These are phyloP conservation scores for Xylaria sp. DNA, from an alignment of 2,329 filamentous ascomycete genomes.

Conservation along the genomic window DNA sequence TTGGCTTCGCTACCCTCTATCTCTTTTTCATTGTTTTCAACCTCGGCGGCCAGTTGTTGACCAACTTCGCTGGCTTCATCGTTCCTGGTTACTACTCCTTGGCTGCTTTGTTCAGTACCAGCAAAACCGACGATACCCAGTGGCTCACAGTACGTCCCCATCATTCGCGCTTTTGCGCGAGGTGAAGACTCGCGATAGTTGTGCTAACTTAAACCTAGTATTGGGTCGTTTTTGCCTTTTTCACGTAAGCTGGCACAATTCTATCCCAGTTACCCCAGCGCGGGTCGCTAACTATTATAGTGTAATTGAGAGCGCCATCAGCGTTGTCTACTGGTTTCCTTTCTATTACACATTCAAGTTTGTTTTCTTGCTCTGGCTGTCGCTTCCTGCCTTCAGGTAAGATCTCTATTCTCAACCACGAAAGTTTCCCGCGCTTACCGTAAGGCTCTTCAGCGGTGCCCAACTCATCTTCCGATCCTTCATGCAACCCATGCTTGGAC, in stretches of 20 bases:
- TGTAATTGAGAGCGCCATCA: conserved; percentile 83
- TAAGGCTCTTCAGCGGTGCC: conserved; percentile 77
- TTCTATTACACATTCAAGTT: conserved; percentile 99
- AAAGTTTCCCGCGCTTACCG: conserved; percentile 40
- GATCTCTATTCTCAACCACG: conserved; percentile 48
- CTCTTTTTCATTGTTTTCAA: conserved; percentile 95
- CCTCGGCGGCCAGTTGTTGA: conserved; percentile 87
- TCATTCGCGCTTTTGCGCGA: conserved; percentile 26
- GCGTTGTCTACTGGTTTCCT: conserved; percentile 92
- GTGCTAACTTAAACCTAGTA: conserved; percentile 66
- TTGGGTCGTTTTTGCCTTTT: conserved; percentile 87
- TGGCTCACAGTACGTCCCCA: conserved; percentile 73
- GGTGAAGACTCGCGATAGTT: not conserved
- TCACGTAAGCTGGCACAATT: conserved; percentile 66
- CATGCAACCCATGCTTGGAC: conserved; percentile 88
- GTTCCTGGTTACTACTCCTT: conserved; percentile 88
- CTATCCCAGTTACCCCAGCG: conserved; percentile 9
- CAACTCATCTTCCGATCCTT: conserved; percentile 97
- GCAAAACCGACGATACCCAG: conserved; percentile 84
- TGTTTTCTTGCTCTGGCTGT: conserved; percentile 95
- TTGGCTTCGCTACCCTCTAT: conserved; percentile 81
- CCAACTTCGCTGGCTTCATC: conserved; percentile 86
- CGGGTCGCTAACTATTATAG: conserved; percentile 51
- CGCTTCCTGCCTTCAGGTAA: conserved; percentile 92
- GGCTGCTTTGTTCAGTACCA: conserved; percentile 76